phyloP scores from a whole-genome alignment of 306 rosid genomes.

The Lathyrus oleraceus region DNA sequence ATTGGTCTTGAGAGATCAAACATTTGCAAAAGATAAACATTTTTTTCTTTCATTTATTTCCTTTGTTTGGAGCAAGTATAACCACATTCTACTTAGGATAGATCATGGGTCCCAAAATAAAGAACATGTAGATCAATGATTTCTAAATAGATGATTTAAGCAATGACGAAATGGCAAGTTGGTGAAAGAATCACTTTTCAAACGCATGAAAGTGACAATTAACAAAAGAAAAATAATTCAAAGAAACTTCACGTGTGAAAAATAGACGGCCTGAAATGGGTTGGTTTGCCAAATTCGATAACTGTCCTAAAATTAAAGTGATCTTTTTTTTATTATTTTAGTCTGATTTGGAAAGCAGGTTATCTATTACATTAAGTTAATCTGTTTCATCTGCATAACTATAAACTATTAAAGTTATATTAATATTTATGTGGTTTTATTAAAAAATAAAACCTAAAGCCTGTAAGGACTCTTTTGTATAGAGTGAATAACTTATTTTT shows the following conservation, averaged over 20 bases:
- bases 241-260: slow-evolving; percentile 1
- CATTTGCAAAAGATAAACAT: not conserved
- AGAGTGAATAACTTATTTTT: no score
- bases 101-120: slow-evolving; percentile 20
- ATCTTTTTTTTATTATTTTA: no score
- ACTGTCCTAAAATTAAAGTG: no score
- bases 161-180: slow-evolving; percentile 42
- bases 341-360: no score
- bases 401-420: no score
- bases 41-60: not conserved
- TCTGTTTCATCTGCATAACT: no score
- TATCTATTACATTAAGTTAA: no score
- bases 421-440: no score
- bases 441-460: no score
- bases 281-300: no score
- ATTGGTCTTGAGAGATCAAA: not conserved
- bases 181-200: slow-evolving; percentile 38
- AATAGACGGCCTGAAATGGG: not conserved
- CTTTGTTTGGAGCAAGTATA: not conserved
- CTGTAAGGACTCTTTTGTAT: no score
- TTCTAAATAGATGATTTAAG: slow-evolving; percentile 37
- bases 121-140: slow-evolving; percentile 25
- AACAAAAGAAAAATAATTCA: not conserved
- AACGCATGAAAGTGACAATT: slow-evolving; percentile 30
- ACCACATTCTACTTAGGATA: slow-evolving; percentile 22